Conservation (phyloP, 768 basidiomycete species). For the Lactifluus echinatus region DNA sequence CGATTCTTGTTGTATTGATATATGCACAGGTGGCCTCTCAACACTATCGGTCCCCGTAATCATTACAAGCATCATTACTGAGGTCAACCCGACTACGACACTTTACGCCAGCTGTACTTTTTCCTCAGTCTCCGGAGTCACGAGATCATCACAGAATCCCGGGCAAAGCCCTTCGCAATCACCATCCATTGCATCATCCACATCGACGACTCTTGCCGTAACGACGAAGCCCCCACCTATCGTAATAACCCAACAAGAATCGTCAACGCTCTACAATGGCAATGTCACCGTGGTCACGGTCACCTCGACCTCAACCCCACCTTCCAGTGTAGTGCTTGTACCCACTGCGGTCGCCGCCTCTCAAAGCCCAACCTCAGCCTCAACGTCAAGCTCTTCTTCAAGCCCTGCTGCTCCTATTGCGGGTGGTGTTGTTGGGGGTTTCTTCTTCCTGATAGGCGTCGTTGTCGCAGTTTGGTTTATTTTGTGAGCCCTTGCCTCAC, state of each 20-base stretch:
- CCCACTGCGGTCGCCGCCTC: not conserved
- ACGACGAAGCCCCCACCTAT: slow-evolving; percentile 5
- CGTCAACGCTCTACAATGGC: slow-evolving; percentile 4
- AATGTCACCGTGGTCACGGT: not conserved
- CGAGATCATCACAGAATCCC: not conserved
- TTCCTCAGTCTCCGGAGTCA: not conserved
- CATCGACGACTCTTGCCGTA: not conserved
- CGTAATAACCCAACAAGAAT: not conserved
- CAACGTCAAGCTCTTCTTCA: not conserved
- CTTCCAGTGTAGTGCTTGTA: not conserved
- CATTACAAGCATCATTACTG: slow-evolving; percentile 9
- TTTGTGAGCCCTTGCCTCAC: slow-evolving; percentile 4
- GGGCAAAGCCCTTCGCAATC: not conserved
- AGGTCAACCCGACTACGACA: slow-evolving; percentile 13
- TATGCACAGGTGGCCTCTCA: slow-evolving; percentile 11
- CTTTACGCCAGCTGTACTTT: slow-evolving; percentile 14
- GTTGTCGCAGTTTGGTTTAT: slow-evolving; percentile 14
- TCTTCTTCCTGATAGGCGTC: slow-evolving; percentile 1
- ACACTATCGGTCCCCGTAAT: slow-evolving; percentile 10
- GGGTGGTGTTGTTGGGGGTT: slow-evolving; percentile 17
- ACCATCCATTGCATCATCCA: not conserved
- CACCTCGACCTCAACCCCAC: slow-evolving; percentile 5
- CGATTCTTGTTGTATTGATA: not conserved
- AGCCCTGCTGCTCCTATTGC: slow-evolving; percentile 5
- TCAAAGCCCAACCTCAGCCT: not conserved